A percentile compares a stretch with the other conserved stretches of the same genome.
phyloP scores from a whole-genome alignment of 805 yeast species.

The Metschnikowia continentalis region DNA sequence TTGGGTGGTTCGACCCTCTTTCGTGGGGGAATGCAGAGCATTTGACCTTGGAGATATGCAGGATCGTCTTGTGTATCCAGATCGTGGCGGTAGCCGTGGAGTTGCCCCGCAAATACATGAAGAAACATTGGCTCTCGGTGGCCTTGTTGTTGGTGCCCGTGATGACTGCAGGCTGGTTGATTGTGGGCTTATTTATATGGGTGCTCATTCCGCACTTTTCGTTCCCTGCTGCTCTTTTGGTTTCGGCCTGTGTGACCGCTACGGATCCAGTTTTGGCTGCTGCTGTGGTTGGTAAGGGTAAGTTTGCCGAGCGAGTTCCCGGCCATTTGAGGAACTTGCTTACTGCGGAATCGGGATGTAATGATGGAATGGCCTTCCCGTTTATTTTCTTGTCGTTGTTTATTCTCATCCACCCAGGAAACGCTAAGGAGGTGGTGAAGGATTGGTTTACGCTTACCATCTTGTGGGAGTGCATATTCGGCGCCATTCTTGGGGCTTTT shows the following conservation, averaged over 20 bases:
- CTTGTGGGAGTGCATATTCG: conserved; percentile 78
- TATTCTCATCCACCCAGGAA: conserved; percentile 60
- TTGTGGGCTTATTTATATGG: conserved; percentile 78
- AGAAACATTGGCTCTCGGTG: conserved; percentile 77
- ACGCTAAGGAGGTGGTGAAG: conserved; percentile 64
- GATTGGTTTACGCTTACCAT: conserved; percentile 78
- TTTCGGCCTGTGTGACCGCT: conserved; percentile 88
- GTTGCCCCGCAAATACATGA: conserved; percentile 84
- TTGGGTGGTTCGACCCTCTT: conserved; percentile 78
- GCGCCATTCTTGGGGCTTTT: conserved; percentile 65
- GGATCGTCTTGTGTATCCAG: conserved; percentile 80
- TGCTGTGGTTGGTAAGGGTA: conserved; percentile 92
- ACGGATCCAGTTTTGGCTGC: conserved; percentile 95
- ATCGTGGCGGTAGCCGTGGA: conserved; percentile 94
- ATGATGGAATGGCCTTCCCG: conserved; percentile 96
- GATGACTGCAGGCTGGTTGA: conserved; percentile 87
- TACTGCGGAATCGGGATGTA: conserved; percentile 85
- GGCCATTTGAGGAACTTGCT: conserved; percentile 84
- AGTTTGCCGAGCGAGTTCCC: conserved; percentile 85
- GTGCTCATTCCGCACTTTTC: conserved; percentile 66
- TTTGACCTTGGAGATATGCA: conserved; percentile 76
- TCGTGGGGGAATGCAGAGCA: conserved; percentile 83
- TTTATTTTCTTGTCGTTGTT: conserved; percentile 70
- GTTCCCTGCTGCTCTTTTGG: conserved; percentile 66
- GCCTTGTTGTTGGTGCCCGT: conserved; percentile 72